Conservation (phyloP, 78 protist genomes). For the Cyanophora paradoxa region DNA sequence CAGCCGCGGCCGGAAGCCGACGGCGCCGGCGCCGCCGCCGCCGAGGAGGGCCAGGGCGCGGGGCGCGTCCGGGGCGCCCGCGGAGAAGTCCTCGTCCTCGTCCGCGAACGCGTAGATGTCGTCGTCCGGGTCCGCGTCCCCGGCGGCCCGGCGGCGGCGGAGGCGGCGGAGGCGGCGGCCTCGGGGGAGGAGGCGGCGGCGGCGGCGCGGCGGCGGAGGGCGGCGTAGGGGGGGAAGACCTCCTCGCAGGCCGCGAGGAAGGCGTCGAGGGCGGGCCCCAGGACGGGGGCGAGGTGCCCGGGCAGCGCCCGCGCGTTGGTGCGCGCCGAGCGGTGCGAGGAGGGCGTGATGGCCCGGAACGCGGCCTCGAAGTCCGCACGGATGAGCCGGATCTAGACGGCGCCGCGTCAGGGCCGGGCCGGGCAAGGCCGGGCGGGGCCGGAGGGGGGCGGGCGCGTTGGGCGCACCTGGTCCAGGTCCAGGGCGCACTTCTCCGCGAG, state of each 20-base stretch:
- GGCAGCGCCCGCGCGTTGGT: not conserved
- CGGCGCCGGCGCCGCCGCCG: not conserved
- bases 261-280: not conserved
- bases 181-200: not conserved
- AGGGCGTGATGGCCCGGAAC: not conserved
- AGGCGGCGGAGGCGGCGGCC: slow-evolving; percentile 6
- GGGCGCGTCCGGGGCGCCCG: no score
- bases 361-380: not conserved
- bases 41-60: not conserved
- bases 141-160: no score
- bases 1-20: slow-evolving; percentile 16
- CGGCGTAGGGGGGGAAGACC: not conserved
- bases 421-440: not conserved
- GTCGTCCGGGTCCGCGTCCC: no score
- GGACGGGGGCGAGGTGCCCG: not conserved
- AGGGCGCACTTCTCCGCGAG: slow-evolving; percentile 27
- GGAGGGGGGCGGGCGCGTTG: not conserved
- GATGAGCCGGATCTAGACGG: not conserved
- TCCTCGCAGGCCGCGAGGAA: not conserved
- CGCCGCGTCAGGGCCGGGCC: not conserved
- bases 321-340: not conserved
- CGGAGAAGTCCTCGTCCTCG: no score
- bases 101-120: no score
- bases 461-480: slow-evolving; percentile 5
- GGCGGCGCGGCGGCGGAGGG: no score